A percentile compares a stretch with the other conserved stretches of the same genome.
Conservation (phyloP, 2,329 filamentous ascomycete species). For the Cordyceps cateniannulata region DNA sequence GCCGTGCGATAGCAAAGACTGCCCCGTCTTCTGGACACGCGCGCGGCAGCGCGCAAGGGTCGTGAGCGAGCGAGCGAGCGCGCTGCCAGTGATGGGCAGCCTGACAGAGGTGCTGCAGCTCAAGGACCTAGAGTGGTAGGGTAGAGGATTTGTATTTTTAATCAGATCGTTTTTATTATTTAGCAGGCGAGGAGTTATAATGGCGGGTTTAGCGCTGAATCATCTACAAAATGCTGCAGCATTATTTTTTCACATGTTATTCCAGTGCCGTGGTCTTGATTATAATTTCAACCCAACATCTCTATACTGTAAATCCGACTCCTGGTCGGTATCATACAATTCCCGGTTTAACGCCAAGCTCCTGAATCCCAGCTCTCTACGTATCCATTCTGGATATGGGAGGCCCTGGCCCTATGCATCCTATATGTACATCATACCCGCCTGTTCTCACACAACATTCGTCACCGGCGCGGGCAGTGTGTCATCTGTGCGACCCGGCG, state of each 20-base stretch:
- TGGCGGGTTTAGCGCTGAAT: background rate
- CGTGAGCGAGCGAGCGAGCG: slow-evolving; percentile 29
- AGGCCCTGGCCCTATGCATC: background rate
- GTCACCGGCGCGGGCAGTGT: background rate
- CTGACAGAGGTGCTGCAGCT: slow-evolving; percentile 23
- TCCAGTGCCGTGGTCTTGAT: background rate
- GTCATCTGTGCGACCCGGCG: background rate
- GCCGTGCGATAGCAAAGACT: slow-evolving; percentile 85
- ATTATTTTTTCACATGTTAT: background rate
- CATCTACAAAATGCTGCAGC: background rate
- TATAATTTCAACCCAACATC: background rate
- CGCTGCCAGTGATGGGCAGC: slow-evolving; percentile 27
- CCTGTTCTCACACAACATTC: background rate
- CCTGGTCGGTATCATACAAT: background rate
- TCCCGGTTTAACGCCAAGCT: background rate
- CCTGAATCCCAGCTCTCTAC: background rate
- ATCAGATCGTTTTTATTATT: background rate
- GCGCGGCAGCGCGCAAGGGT: slow-evolving; percentile 52
- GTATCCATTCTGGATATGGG: background rate
- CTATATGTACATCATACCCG: background rate
- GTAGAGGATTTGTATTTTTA: background rate
- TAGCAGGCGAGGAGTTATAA: background rate
- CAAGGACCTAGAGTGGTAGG: slow-evolving; percentile 29
- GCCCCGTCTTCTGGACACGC: slow-evolving; percentile 82
- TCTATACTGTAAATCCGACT: background rate